Evolutionary conservation across 192 early-diverging fungal species (phyloP).

Genomic region (Podila minutissima): DNA sequence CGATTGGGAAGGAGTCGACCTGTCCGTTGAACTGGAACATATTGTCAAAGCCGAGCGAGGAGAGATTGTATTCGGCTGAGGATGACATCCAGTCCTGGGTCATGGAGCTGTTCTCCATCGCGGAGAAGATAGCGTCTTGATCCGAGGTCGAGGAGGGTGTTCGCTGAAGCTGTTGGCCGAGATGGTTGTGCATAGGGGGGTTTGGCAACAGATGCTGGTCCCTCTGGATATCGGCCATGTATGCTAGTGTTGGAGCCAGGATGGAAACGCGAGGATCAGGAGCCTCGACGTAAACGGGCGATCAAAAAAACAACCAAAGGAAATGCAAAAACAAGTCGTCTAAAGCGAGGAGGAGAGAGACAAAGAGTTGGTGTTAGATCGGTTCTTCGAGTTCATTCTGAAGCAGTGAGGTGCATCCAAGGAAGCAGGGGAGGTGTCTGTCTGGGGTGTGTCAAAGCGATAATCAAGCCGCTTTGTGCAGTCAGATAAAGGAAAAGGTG

Average conservation of each 20-base stretch:
- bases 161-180: constrained; percentile 19
- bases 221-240: constrained; percentile 38
- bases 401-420: background rate
- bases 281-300: background rate
- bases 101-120: constrained; percentile 16
- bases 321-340: too few relatives aligned
- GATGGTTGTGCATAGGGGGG: constrained; percentile 31
- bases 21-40: constrained; percentile 45
- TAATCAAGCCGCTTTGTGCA: too few relatives aligned
- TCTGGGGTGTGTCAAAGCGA: too few relatives aligned
- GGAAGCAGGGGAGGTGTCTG: too few relatives aligned
- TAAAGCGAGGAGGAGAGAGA: too few relatives aligned
- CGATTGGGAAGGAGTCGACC: constrained; percentile 37
- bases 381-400: too few relatives aligned
- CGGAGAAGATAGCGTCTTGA: constrained; percentile 14
- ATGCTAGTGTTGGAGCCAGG: constrained; percentile 2
- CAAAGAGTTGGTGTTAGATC: too few relatives aligned
- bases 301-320: too few relatives aligned
- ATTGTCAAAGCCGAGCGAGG: constrained; percentile 44
- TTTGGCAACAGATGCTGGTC: constrained; percentile 28
- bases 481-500: too few relatives aligned
- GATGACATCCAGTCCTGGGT: constrained; percentile 39
- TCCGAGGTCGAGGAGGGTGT: constrained; percentile 11
- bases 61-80: constrained; percentile 32
- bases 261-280: background rate